Conservation (phyloP, 2,329 filamentous ascomycete species). For the Rutstroemia sydowiana region DNA sequence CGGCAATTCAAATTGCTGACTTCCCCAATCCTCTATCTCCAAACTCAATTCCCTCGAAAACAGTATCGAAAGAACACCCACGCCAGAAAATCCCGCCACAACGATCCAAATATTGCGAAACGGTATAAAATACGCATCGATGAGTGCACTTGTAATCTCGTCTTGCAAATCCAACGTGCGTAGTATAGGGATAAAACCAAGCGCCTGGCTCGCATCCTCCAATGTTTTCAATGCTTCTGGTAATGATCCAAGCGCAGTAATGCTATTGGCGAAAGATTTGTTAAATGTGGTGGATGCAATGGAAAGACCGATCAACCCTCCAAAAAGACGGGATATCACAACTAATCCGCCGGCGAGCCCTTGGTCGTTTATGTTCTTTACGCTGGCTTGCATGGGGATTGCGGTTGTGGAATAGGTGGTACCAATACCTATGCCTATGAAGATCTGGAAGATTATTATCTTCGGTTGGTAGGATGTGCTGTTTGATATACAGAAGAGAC, state of each 20-base stretch:
- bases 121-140: too few relatives aligned
- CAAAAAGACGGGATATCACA: constrained; percentile 32
- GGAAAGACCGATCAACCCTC: constrained; percentile 32
- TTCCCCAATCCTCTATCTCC: too few relatives aligned
- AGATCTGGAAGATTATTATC: neutral
- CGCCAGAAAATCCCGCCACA: too few relatives aligned
- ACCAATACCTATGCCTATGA: neutral
- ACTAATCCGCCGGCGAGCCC: constrained; percentile 32
- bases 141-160: too few relatives aligned
- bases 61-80: too few relatives aligned
- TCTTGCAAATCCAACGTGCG: too few relatives aligned
- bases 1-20: too few relatives aligned
- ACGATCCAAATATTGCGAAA: too few relatives aligned
- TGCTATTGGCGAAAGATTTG: constrained; percentile 21
- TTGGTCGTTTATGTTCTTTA: constrained; percentile 27
- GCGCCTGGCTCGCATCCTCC: too few relatives aligned
- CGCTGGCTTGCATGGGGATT: constrained; percentile 32
- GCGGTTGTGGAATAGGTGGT: neutral
- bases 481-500: neutral
- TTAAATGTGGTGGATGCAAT: constrained; percentile 32
- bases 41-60: too few relatives aligned
- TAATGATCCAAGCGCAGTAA: neutral
- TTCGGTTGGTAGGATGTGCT: neutral
- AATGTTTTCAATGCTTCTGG: neutral
- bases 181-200: too few relatives aligned